A percentile compares a stretch with the other conserved stretches of the same genome.
phyloP scores from a whole-genome alignment of 2,329 filamentous ascomycete genomes.

The Cryphonectria japonica region DNA sequence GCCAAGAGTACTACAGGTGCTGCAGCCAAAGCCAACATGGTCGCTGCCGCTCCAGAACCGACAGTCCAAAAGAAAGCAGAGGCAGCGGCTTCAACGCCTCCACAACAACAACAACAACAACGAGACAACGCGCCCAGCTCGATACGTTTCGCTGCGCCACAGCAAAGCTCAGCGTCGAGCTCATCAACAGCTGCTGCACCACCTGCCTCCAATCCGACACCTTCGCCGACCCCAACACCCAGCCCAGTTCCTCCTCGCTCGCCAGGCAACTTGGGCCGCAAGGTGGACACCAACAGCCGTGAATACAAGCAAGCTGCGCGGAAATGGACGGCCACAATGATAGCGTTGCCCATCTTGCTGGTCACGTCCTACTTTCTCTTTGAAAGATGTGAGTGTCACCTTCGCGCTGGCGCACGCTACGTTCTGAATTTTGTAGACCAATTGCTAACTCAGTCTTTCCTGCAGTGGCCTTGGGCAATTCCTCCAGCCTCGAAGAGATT shows the following conservation, averaged over 20 bases:
- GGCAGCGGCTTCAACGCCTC: background rate
- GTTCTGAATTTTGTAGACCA: background rate
- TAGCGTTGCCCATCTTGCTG: constrained; percentile 57
- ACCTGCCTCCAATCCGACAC: background rate
- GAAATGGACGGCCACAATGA: constrained; percentile 52
- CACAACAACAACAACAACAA: background rate
- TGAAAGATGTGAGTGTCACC: constrained; percentile 49
- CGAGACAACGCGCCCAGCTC: background rate
- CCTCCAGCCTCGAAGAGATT: background rate
- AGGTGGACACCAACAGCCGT: constrained; percentile 40
- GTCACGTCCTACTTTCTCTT: constrained; percentile 61
- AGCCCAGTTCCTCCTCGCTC: background rate
- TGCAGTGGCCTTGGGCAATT: constrained; percentile 2
- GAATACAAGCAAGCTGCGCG: constrained; percentile 50
- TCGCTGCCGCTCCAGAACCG: constrained; percentile 3
- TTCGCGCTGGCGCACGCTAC: background rate
- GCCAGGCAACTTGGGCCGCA: background rate
- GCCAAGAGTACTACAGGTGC: background rate
- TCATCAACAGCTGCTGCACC: background rate
- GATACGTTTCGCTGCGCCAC: background rate
- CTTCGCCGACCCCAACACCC: background rate
- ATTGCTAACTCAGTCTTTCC: background rate
- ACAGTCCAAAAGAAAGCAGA: background rate
- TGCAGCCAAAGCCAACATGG: background rate
- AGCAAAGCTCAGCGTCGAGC: background rate